These are phyloP conservation scores for Fusarium euwallaceae DNA, from an alignment of 2,329 filamentous ascomycete genomes.

Conservation along the genomic window DNA sequence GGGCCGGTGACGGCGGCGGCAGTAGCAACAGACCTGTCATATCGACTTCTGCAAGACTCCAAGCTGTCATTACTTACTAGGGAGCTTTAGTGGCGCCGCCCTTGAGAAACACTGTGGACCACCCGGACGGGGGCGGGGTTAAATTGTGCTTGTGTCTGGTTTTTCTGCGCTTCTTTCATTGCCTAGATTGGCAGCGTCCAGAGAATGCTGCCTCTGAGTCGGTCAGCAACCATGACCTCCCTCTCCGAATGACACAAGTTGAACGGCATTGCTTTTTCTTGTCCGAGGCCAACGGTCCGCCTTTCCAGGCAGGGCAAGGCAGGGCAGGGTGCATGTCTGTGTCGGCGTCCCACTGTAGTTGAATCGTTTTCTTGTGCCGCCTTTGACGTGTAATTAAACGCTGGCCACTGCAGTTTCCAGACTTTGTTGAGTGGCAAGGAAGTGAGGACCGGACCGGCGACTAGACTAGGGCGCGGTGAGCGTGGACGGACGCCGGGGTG, in stretches of 20 bases:
- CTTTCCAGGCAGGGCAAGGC: neutral
- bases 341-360: slow-evolving; percentile 4
- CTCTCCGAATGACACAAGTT: neutral
- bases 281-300: neutral
- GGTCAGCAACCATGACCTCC: slow-evolving; percentile 6
- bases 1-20: slow-evolving; percentile 36
- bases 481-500: slow-evolving; percentile 9
- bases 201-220: slow-evolving; percentile 12
- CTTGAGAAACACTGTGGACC: slow-evolving; percentile 40
- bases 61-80: slow-evolving; percentile 43
- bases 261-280: neutral
- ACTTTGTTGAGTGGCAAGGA: slow-evolving; percentile 28
- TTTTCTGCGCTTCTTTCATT: neutral
- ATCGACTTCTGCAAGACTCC: slow-evolving; percentile 50
- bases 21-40: slow-evolving; percentile 52
- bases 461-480: slow-evolving; percentile 23
- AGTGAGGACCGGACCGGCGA: slow-evolving; percentile 27
- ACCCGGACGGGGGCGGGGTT: slow-evolving; percentile 39
- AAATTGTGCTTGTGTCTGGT: slow-evolving; percentile 16
- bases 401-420: neutral
- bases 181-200: neutral
- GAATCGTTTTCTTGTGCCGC: slow-evolving; percentile 12
- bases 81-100: slow-evolving; percentile 43
- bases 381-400: slow-evolving; percentile 18
- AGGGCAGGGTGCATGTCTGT: neutral